phyloP scores from a whole-genome alignment of 78 protist species.

The Emiliania huxleyi region DNA sequence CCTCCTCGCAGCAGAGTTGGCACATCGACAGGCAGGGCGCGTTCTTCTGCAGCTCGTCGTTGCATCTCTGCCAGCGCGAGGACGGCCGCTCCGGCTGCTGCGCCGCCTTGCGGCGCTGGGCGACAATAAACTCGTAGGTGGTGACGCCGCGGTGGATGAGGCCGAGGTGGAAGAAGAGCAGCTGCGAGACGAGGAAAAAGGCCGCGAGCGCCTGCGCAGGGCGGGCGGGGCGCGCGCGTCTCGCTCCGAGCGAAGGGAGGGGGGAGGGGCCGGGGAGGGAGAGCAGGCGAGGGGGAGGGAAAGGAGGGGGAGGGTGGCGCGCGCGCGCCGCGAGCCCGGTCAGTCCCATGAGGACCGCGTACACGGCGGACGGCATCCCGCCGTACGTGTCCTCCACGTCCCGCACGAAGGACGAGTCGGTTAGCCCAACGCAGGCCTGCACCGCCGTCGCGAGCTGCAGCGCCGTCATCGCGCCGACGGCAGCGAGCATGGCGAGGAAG shows the following conservation, averaged over 20 bases:
- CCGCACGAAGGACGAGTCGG: not conserved
- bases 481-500: slow-evolving; percentile 38
- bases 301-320: too few relatives aligned
- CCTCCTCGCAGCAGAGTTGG: not conserved
- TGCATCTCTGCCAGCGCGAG: not conserved
- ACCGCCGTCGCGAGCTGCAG: not conserved
- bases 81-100: not conserved
- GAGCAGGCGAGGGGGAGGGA: too few relatives aligned
- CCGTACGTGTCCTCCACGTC: not conserved
- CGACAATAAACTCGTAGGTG: not conserved
- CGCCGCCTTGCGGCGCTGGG: not conserved
- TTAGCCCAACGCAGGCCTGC: not conserved
- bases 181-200: not conserved
- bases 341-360: not conserved
- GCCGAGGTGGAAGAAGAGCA: not conserved
- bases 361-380: not conserved
- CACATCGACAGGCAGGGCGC: not conserved
- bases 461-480: not conserved
- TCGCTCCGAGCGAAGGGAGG: too few relatives aligned
- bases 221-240: too few relatives aligned
- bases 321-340: not conserved
- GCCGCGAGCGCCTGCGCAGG: too few relatives aligned
- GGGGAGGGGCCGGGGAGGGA: too few relatives aligned
- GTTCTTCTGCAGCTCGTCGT: not conserved
- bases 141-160: not conserved